Conservation (phyloP, 1,284 basidiomycete genomes). For the Xerocomus minutiporus region DNA sequence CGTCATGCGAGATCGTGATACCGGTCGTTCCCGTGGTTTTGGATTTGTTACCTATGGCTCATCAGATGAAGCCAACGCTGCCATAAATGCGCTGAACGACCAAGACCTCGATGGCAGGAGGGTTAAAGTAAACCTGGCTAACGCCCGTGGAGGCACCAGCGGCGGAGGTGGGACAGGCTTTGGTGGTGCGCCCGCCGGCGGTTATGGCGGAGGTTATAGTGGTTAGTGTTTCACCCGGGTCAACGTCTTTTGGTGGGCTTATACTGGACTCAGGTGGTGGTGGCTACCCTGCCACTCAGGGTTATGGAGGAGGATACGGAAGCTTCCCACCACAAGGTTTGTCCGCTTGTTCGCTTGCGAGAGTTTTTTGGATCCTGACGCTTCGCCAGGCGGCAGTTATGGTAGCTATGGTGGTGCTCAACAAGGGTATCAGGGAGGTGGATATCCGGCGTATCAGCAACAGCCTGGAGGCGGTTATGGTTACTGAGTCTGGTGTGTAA, state of each 20-base stretch:
- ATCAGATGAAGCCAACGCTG: constrained; percentile 67
- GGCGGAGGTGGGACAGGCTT: constrained; percentile 36
- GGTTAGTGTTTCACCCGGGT: not conserved
- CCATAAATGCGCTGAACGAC: constrained; percentile 82
- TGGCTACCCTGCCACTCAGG: constrained; percentile 14
- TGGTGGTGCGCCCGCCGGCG: constrained; percentile 23
- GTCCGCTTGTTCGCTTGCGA: not conserved
- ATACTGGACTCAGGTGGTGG: constrained; percentile 15
- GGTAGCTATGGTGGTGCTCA: constrained; percentile 13
- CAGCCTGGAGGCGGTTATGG: constrained; percentile 17
- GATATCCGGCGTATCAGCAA: constrained; percentile 24
- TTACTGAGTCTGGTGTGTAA: constrained; percentile 19
- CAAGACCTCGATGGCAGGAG: constrained; percentile 91
- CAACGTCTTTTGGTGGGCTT: not conserved
- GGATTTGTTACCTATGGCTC: constrained; percentile 85
- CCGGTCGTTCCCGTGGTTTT: constrained; percentile 93
- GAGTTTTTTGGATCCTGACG: not conserved
- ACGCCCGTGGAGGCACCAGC: constrained; percentile 64
- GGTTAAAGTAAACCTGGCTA: constrained; percentile 93
- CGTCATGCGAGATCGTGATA: constrained; percentile 98
- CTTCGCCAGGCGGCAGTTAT: constrained; percentile 8
- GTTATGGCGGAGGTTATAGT: constrained; percentile 14
- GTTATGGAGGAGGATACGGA: constrained; percentile 14
- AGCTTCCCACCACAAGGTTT: constrained; percentile 17
- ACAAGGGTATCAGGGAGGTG: constrained; percentile 20